Evolutionary conservation across 2,329 filamentous ascomycete genomes (phyloP).

Genomic region (Calonectria ilicicola): DNA sequence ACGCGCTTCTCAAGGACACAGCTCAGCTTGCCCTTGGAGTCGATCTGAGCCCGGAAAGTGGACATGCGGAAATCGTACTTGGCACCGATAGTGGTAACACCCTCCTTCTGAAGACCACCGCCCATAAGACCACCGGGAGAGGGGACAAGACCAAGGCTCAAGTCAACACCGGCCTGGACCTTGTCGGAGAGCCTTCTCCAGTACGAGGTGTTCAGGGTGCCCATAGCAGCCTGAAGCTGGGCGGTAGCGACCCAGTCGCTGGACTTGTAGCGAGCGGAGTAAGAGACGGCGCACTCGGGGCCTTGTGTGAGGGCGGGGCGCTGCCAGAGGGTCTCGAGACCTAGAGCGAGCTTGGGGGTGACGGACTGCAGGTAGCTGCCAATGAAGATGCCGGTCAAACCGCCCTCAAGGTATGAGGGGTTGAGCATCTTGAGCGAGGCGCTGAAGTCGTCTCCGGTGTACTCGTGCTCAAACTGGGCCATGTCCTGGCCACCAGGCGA

Average conservation of each 20-base stretch:
- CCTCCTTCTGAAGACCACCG: constrained; percentile 82
- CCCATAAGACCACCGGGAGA: constrained; percentile 79
- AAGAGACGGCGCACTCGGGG: constrained; percentile 91
- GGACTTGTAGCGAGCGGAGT: constrained; percentile 91
- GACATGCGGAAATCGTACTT: constrained; percentile 99
- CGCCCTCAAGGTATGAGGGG: constrained; percentile 92
- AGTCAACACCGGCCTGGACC: constrained; percentile 95
- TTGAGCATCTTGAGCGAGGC: constrained; percentile 94
- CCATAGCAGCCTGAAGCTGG: constrained; percentile 85
- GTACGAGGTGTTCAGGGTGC: constrained; percentile 90
- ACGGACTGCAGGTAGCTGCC: constrained; percentile 95
- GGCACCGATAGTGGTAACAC: constrained; percentile 89
- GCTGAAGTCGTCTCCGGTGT: constrained; percentile 92
- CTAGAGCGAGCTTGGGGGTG: constrained; percentile 87
- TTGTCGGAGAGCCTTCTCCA: constrained; percentile 94
- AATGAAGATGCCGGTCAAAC: constrained; percentile 94
- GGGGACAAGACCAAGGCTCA: constrained; percentile 86
- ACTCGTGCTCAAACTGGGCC: constrained; percentile 95
- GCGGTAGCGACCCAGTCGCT: constrained; percentile 93
- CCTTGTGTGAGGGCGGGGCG: constrained; percentile 84
- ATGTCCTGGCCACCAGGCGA: constrained; percentile 85
- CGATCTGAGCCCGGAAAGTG: constrained; percentile 94
- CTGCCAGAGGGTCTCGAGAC: constrained; percentile 95
- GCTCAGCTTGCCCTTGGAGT: constrained; percentile 93
- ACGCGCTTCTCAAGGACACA: constrained; percentile 96